These are phyloP conservation scores for Botrytis sinoallii DNA, from an alignment of 2,329 filamentous ascomycete species.

Conservation along the genomic window DNA sequence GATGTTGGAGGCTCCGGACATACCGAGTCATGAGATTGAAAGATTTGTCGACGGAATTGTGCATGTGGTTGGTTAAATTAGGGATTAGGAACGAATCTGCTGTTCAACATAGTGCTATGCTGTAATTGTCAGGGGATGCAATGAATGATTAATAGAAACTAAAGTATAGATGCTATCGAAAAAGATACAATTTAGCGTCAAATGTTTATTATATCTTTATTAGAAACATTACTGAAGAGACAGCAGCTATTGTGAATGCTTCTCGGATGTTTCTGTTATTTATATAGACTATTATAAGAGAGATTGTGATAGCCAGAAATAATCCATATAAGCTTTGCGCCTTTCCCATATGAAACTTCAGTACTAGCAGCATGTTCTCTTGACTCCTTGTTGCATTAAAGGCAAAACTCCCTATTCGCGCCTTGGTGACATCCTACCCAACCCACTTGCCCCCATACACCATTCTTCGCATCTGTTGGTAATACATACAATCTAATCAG, in stretches of 20 bases:
- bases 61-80: not conserved
- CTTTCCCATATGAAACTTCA: not conserved
- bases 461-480: not conserved
- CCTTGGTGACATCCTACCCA: not conserved
- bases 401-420: not conserved
- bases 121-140: not conserved
- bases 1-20: conserved; percentile 23
- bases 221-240: too few relatives aligned
- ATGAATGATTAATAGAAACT: not conserved
- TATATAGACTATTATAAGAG: not conserved
- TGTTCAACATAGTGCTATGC: not conserved
- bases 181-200: not conserved
- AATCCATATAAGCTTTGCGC: not conserved
- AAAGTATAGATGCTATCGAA: not conserved
- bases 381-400: not conserved
- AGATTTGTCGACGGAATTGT: not conserved
- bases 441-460: not conserved
- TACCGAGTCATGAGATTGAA: conserved; percentile 13
- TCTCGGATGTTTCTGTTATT: not conserved
- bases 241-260: not conserved
- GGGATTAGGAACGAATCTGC: not conserved
- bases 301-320: too few relatives aligned
- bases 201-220: not conserved
- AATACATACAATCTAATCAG: conserved; percentile 28
- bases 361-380: not conserved